These are phyloP conservation scores for Leccinum barrowsii DNA, from an alignment of 768 basidiomycete genomes.

Conservation along the genomic window DNA sequence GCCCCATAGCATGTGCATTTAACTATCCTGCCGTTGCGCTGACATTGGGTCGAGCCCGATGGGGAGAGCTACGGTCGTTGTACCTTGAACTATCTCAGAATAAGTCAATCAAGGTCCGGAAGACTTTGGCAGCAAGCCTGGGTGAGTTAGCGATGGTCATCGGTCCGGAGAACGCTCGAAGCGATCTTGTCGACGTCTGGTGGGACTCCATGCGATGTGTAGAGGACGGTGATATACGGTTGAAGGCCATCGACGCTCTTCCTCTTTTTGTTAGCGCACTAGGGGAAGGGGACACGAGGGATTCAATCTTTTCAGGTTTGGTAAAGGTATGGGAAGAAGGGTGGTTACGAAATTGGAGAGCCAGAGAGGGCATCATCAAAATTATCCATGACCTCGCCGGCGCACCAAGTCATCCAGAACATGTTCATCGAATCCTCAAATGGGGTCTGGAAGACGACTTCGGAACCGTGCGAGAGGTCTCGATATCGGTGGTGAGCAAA, in stretches of 20 bases:
- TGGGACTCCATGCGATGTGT: conserved; percentile 50
- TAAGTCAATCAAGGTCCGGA: conserved; percentile 59
- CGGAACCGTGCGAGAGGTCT: conserved; percentile 82
- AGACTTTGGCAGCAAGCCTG: conserved; percentile 81
- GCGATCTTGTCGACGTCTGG: conserved; percentile 74
- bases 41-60: conserved; percentile 72
- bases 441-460: conserved; percentile 71
- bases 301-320: conserved; percentile 43
- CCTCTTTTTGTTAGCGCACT: conserved; percentile 55
- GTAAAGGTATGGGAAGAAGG: conserved; percentile 55
- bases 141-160: conserved; percentile 89
- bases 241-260: conserved; percentile 67
- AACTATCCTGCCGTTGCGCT: conserved; percentile 90
- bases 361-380: conserved; percentile 66
- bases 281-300: conserved; percentile 42
- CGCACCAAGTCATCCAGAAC: conserved; percentile 40
- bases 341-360: conserved; percentile 71
- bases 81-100: conserved; percentile 68
- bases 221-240: conserved; percentile 65
- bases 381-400: conserved; percentile 51
- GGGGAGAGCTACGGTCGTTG: conserved; percentile 66
- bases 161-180: conserved; percentile 60
- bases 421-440: conserved; percentile 52
- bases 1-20: conserved; percentile 79
- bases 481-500: conserved; percentile 56